Conservation (phyloP, 768 basidiomycete genomes). For the Hemileccinum impolitum region DNA sequence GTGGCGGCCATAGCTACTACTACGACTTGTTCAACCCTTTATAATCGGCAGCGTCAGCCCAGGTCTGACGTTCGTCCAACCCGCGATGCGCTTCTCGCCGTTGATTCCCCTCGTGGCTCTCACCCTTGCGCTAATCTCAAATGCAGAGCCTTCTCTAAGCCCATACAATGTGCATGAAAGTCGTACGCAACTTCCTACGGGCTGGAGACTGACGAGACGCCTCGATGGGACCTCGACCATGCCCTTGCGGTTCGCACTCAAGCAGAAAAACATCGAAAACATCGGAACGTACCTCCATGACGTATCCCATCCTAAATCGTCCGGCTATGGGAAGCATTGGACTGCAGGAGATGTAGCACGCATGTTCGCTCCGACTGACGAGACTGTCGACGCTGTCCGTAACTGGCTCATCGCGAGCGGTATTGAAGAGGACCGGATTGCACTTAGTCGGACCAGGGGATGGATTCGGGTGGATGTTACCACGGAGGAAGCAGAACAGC, state of each 20-base stretch:
- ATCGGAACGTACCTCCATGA: conserved; percentile 22
- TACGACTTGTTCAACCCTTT: too few relatives aligned
- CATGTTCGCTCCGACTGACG: conserved; percentile 25
- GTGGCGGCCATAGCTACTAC: too few relatives aligned
- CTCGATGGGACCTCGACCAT: conserved; percentile 30
- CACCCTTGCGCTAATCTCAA: conserved; percentile 12
- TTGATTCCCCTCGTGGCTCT: conserved; percentile 2
- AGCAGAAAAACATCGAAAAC: conserved; percentile 27
- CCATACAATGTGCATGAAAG: conserved; percentile 38
- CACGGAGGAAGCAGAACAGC: conserved; percentile 20
- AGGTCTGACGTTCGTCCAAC: too few relatives aligned
- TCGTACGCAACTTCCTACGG: conserved; percentile 32
- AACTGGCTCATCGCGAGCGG: conserved; percentile 27
- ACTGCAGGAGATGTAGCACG: conserved; percentile 21
- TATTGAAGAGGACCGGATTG: conserved; percentile 17
- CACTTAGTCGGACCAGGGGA: conserved; percentile 14
- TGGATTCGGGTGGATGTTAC: conserved; percentile 27
- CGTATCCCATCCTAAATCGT: conserved; percentile 1
- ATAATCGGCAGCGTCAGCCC: too few relatives aligned
- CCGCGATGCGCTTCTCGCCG: conserved; percentile 8
- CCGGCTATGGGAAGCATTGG: conserved; percentile 31
- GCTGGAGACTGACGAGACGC: conserved; percentile 37
- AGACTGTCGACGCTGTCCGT: conserved; percentile 21
- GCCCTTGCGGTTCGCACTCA: conserved; percentile 30
- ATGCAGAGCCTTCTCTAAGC: conserved; percentile 13